These are phyloP conservation scores for Calonectria multiphialidica DNA, from an alignment of 2,329 filamentous ascomycete species.

Conservation along the genomic window DNA sequence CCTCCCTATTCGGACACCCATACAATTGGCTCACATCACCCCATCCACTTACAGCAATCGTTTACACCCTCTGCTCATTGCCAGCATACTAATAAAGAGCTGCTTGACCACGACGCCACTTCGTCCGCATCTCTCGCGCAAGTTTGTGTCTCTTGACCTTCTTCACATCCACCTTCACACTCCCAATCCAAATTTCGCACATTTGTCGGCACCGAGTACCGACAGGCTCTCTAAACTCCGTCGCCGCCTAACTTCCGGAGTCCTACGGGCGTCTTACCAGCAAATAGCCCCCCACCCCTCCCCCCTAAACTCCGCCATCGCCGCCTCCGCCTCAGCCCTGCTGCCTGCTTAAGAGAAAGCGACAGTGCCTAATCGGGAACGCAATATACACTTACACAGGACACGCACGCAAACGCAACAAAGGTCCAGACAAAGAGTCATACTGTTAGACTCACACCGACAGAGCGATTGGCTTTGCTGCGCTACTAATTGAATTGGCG, in stretches of 20 bases:
- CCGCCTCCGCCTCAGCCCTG: slow-evolving; percentile 33
- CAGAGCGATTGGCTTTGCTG: slow-evolving; percentile 26
- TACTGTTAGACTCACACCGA: slow-evolving; percentile 22
- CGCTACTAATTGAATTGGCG: slow-evolving; percentile 32
- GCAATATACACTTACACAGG: slow-evolving; percentile 7
- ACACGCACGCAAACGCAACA: slow-evolving; percentile 2
- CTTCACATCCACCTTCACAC: not conserved
- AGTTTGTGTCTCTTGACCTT: not conserved
- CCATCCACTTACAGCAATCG: slow-evolving; percentile 35
- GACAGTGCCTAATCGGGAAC: slow-evolving; percentile 31
- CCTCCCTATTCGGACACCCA: slow-evolving; percentile 32
- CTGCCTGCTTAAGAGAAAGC: slow-evolving; percentile 39
- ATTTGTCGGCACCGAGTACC: slow-evolving; percentile 4
- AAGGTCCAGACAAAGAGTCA: slow-evolving; percentile 19
- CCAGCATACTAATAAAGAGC: slow-evolving; percentile 33
- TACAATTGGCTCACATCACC: slow-evolving; percentile 37
- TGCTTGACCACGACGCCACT: slow-evolving; percentile 19
- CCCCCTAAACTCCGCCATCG: slow-evolving; percentile 36
- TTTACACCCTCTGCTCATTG: slow-evolving; percentile 26
- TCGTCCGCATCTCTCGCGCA: not conserved
- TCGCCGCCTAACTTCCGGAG: slow-evolving; percentile 33
- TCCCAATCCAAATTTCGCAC: not conserved
- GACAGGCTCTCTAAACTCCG: slow-evolving; percentile 20
- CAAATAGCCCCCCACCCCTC: slow-evolving; percentile 27
- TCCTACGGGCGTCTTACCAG: slow-evolving; percentile 22